Conservation (phyloP, 176 grass and related monocot species). For the Pontederia crassipes region DNA sequence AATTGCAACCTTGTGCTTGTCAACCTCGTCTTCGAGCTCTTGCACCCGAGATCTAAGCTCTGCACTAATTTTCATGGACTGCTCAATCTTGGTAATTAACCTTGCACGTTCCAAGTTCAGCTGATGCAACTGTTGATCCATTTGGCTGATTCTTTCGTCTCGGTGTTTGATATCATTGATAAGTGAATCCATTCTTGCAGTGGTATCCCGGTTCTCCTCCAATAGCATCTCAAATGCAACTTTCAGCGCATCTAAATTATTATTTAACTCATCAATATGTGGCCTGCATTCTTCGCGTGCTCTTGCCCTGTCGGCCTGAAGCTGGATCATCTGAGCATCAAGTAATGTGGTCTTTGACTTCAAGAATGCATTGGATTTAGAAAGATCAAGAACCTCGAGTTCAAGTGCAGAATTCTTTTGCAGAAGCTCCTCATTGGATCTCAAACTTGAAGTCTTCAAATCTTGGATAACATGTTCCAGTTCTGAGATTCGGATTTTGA, state of each 20-base stretch:
- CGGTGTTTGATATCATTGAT: constrained; percentile 25
- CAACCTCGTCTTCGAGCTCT: constrained; percentile 63
- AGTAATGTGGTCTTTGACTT: constrained; percentile 26
- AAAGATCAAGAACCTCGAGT: constrained; percentile 37
- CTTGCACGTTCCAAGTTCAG: constrained; percentile 54
- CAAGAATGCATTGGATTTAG: constrained; percentile 34
- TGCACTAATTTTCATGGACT: not conserved
- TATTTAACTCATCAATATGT: constrained; percentile 35
- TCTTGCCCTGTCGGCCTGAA: constrained; percentile 20
- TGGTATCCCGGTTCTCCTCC: constrained; percentile 38
- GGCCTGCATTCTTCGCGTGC: constrained; percentile 28
- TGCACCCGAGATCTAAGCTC: constrained; percentile 22
- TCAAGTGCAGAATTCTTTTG: constrained; percentile 45
- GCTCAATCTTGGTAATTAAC: constrained; percentile 45
- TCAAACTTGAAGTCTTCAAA: constrained; percentile 28
- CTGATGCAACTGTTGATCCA: constrained; percentile 41
- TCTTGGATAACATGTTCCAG: constrained; percentile 36
- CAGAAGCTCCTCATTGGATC: constrained; percentile 37
- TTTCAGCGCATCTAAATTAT: constrained; percentile 24
- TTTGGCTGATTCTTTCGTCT: constrained; percentile 40
- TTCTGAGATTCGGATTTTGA: constrained; percentile 35
- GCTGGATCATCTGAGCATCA: constrained; percentile 28
- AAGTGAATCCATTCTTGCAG: constrained; percentile 18
- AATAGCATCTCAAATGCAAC: constrained; percentile 22
- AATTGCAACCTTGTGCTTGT: constrained; percentile 46